Evolutionary conservation across 345 rosid genomes (phyloP).

Genomic region (Tarenaya hassleriana): DNA sequence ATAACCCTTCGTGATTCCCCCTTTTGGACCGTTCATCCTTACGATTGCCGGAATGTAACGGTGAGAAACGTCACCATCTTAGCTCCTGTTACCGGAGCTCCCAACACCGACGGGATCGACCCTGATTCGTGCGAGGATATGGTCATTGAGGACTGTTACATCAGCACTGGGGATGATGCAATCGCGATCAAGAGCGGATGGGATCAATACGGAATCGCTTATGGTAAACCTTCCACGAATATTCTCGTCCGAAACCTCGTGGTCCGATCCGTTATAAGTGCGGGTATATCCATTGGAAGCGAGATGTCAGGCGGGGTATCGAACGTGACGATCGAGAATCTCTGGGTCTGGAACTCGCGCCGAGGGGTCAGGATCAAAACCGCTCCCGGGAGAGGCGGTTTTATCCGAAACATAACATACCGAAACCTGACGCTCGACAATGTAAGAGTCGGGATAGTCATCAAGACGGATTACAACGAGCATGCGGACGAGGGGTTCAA

Average conservation of each 20-base stretch:
- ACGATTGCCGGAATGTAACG: constrained; percentile 90
- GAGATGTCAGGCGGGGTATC: constrained; percentile 95
- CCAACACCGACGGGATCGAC: constrained; percentile 97
- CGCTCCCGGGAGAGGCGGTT: constrained; percentile 86
- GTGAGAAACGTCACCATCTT: constrained; percentile 68
- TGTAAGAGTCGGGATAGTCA: constrained; percentile 78
- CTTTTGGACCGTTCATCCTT: constrained; percentile 96
- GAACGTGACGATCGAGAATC: constrained; percentile 64
- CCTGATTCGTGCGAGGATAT: constrained; percentile 98
- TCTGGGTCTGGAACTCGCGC: constrained; percentile 72
- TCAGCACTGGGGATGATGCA: constrained; percentile 94
- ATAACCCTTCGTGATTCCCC: constrained; percentile 88
- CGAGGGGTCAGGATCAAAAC: constrained; percentile 87
- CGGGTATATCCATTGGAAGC: constrained; percentile 85
- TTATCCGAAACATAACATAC: constrained; percentile 53
- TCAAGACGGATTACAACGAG: constrained; percentile 88
- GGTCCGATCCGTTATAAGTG: constrained; percentile 91
- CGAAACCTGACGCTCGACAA: constrained; percentile 67
- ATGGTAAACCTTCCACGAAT: constrained; percentile 72
- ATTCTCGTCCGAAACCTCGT: constrained; percentile 80
- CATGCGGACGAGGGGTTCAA: constrained; percentile 70
- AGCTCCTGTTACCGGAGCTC: constrained; percentile 77
- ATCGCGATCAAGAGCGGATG: constrained; percentile 97
- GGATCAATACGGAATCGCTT: constrained; percentile 95
- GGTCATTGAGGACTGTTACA: constrained; percentile 92